Evolutionary conservation across 805 yeast species (phyloP).

Genomic region (Zygotorulaspora florentina): DNA sequence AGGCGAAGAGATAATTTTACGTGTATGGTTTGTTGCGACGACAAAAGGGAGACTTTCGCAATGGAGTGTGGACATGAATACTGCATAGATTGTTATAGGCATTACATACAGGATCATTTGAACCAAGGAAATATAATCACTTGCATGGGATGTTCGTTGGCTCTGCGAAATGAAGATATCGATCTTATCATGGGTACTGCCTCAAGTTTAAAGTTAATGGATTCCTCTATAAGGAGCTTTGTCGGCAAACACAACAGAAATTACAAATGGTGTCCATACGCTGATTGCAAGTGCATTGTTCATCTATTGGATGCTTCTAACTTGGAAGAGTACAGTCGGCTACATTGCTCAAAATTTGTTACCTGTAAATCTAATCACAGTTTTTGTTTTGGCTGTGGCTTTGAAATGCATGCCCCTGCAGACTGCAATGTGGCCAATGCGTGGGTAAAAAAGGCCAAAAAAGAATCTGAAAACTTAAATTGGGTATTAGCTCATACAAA

Average conservation of each 20-base stretch:
- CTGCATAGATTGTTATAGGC: conserved; percentile 65
- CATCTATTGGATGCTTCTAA: conserved; percentile 36
- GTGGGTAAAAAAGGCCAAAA: conserved; percentile 78
- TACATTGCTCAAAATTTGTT: conserved; percentile 56
- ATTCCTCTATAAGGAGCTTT: conserved; percentile 43
- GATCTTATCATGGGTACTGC: conserved; percentile 40
- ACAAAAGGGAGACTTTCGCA: conserved; percentile 42
- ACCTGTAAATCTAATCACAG: conserved; percentile 60
- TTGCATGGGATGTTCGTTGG: conserved; percentile 60
- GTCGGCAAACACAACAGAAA: conserved; percentile 46
- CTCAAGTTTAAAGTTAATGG: conserved; percentile 30
- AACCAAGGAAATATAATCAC: conserved; percentile 45
- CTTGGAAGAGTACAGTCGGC: conserved; percentile 25
- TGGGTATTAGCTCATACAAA: conserved; percentile 87
- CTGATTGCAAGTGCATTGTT: conserved; percentile 66
- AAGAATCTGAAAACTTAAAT: conserved; percentile 81
- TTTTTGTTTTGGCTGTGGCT: conserved; percentile 74
- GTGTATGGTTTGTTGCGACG: conserved; percentile 75
- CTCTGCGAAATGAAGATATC: conserved; percentile 37
- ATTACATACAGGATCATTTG: conserved; percentile 49
- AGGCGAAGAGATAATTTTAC: conserved; percentile 31
- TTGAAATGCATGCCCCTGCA: conserved; percentile 79
- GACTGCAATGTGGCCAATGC: conserved; percentile 63
- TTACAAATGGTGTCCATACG: conserved; percentile 79
- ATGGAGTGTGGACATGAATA: conserved; percentile 67